Evolutionary conservation across 2,329 filamentous ascomycete genomes (phyloP).

Genomic region (Trichophyton simii): DNA sequence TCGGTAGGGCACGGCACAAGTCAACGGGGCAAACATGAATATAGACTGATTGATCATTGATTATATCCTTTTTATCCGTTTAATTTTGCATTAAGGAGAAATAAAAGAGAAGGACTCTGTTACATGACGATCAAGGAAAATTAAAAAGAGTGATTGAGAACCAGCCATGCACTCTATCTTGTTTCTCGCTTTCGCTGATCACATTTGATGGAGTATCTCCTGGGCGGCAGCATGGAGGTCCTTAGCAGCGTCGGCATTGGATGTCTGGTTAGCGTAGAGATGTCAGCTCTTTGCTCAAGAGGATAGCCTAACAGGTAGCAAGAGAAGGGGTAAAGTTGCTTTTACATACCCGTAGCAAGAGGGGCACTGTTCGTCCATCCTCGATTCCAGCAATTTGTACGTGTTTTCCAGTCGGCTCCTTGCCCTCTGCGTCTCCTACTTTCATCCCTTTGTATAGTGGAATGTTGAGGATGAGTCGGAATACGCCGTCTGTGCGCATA

Average conservation of each 20-base stretch:
- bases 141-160: neutral
- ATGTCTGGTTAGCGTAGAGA: constrained; percentile 2
- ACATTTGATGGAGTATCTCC: constrained; percentile 4
- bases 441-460: constrained; percentile 65
- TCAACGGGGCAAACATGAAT: neutral
- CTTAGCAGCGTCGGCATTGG: constrained; percentile 7
- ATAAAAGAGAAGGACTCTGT: neutral
- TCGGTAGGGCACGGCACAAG: too few species aligned
- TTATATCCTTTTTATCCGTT: neutral
- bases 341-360: constrained; percentile 44
- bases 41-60: neutral
- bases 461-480: constrained; percentile 76
- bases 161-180: neutral
- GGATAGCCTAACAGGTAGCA: neutral
- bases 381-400: constrained; percentile 51
- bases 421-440: constrained; percentile 53
- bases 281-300: neutral
- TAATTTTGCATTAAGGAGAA: neutral
- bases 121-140: neutral
- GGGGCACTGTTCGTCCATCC: constrained; percentile 39
- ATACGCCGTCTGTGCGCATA: constrained; percentile 82
- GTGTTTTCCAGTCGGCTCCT: constrained; percentile 57
- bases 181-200: neutral
- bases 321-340: neutral
- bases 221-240: constrained; percentile 9